These are phyloP conservation scores for Annulohypoxylon moriforme DNA, from an alignment of 495 filamentous ascomycete species.

Conservation along the genomic window DNA sequence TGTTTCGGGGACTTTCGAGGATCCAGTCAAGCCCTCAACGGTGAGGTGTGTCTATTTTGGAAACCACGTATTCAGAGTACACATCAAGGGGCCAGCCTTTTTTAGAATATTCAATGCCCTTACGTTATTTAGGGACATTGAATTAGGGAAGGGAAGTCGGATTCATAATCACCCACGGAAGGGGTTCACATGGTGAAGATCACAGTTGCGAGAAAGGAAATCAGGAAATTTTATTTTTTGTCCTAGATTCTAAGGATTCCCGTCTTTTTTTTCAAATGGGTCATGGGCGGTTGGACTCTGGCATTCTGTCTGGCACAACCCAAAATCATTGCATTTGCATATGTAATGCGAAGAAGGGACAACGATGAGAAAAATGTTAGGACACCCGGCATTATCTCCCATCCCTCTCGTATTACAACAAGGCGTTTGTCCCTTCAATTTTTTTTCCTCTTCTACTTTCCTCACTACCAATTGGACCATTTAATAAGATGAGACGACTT, in stretches of 20 bases:
- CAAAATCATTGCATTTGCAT: slow-evolving; percentile 45
- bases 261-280: slow-evolving; percentile 20
- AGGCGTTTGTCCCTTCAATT: slow-evolving; percentile 35
- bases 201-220: slow-evolving; percentile 19
- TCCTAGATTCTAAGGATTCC: slow-evolving; percentile 34
- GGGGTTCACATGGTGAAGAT: slow-evolving; percentile 19
- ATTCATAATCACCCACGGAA: slow-evolving; percentile 9
- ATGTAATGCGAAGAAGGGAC: slow-evolving; percentile 29
- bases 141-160: slow-evolving; percentile 6
- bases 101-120: slow-evolving; percentile 37
- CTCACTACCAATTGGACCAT: slow-evolving; percentile 10
- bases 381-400: neutral
- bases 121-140: slow-evolving; percentile 5
- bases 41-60: slow-evolving; percentile 33
- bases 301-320: slow-evolving; percentile 37
- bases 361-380: slow-evolving; percentile 10
- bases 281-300: slow-evolving; percentile 30
- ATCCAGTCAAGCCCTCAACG: neutral
- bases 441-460: slow-evolving; percentile 11
- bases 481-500: slow-evolving; percentile 38
- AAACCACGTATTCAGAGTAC: slow-evolving; percentile 32
- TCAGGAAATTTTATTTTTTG: slow-evolving; percentile 37
- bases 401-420: slow-evolving; percentile 30
- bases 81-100: slow-evolving; percentile 8
- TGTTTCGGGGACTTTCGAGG: neutral